These are phyloP conservation scores for Bipolaris sorokiniana DNA, from an alignment of 2,329 filamentous ascomycete genomes.

Conservation along the genomic window DNA sequence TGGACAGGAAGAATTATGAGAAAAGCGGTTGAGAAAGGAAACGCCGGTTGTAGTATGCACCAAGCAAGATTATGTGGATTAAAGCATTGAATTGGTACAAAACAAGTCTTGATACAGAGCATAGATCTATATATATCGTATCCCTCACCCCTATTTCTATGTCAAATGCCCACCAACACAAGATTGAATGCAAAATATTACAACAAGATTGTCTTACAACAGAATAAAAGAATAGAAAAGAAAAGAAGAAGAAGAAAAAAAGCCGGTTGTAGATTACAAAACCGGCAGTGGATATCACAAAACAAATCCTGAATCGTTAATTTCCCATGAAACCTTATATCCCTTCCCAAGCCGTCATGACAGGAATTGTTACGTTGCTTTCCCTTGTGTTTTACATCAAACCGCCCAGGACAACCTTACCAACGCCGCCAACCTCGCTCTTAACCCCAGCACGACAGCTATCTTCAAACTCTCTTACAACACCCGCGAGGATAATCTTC, in stretches of 20 bases:
- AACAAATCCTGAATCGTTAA: not conserved
- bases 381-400: slow-evolving; percentile 62
- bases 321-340: not conserved
- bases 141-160: not conserved
- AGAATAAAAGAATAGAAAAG: not conserved
- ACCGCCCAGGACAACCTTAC: slow-evolving; percentile 87
- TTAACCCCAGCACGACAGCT: slow-evolving; percentile 76
- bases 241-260: not conserved
- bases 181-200: not conserved
- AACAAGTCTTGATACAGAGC: not conserved
- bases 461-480: slow-evolving; percentile 94
- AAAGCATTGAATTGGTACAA: too few species aligned
- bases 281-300: slow-evolving; percentile 12
- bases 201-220: not conserved
- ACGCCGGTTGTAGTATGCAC: too few species aligned
- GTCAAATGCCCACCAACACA: not conserved
- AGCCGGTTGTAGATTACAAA: not conserved
- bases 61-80: not conserved
- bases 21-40: not conserved
- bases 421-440: slow-evolving; percentile 81
- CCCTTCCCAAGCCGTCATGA: not conserved
- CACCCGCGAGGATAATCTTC: slow-evolving; percentile 85
- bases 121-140: not conserved
- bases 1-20: not conserved
- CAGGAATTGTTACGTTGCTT: not conserved